phyloP scores from a whole-genome alignment of 257 asterid species.

The Penstemon newberryi region DNA sequence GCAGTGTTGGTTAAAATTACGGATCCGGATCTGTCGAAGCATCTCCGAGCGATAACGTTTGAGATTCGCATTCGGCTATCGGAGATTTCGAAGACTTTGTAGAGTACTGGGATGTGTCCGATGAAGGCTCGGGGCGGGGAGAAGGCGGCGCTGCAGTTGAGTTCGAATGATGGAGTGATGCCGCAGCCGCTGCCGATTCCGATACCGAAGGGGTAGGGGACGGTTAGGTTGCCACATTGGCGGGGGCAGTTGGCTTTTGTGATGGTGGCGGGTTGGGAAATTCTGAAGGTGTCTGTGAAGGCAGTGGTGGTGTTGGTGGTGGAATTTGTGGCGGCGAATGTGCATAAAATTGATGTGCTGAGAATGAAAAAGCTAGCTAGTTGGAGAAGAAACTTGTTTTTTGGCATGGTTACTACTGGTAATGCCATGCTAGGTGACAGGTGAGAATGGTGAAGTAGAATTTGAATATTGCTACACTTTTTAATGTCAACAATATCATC shows the following conservation, averaged over 20 bases:
- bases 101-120: slow-evolving; percentile 18
- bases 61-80: slow-evolving; percentile 51
- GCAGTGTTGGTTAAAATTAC: slow-evolving; percentile 16
- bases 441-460: no score
- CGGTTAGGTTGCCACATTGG: slow-evolving; percentile 57
- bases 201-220: slow-evolving; percentile 50
- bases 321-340: slow-evolving; percentile 33
- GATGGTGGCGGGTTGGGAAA: slow-evolving; percentile 30
- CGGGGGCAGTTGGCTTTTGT: slow-evolving; percentile 38
- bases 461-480: no score
- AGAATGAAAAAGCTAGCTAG: not conserved
- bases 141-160: slow-evolving; percentile 52
- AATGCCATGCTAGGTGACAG: not conserved
- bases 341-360: not conserved
- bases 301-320: slow-evolving; percentile 19
- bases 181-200: slow-evolving; percentile 50
- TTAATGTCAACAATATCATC: no score
- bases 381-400: not conserved
- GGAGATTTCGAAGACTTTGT: slow-evolving; percentile 38
- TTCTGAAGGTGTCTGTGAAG: slow-evolving; percentile 29
- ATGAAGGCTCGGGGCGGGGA: slow-evolving; percentile 50
- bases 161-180: slow-evolving; percentile 16
- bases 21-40: slow-evolving; percentile 45
- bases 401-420: not conserved
- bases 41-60: slow-evolving; percentile 42